These are phyloP conservation scores for Claviceps sorghi DNA, from an alignment of 2,329 filamentous ascomycete genomes.

Conservation along the genomic window DNA sequence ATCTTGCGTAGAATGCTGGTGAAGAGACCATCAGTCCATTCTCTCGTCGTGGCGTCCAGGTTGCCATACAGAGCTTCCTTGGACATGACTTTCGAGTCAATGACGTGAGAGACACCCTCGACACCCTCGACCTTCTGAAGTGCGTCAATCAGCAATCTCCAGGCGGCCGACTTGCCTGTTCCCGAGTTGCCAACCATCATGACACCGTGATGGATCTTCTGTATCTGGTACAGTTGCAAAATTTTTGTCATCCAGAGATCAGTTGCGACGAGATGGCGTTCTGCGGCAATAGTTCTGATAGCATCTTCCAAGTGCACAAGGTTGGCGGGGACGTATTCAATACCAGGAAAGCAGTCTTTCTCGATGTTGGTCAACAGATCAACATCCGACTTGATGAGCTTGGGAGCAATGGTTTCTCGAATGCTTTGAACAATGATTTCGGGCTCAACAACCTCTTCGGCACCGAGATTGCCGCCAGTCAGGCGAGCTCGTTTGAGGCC, in stretches of 20 bases:
- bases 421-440: slow-evolving; percentile 98
- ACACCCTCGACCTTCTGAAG: slow-evolving; percentile 80
- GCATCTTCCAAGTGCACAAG: slow-evolving; percentile 65
- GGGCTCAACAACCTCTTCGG: slow-evolving; percentile 68
- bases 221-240: slow-evolving; percentile 93
- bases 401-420: slow-evolving; percentile 94
- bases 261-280: slow-evolving; percentile 76
- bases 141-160: slow-evolving; percentile 83
- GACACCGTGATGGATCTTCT: slow-evolving; percentile 94
- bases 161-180: slow-evolving; percentile 91
- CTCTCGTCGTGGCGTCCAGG: slow-evolving; percentile 87
- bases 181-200: slow-evolving; percentile 99
- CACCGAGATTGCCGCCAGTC: slow-evolving; percentile 39
- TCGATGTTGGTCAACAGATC: slow-evolving; percentile 79
- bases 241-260: slow-evolving; percentile 97
- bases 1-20: slow-evolving; percentile 97
- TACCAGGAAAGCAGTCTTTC: slow-evolving; percentile 72
- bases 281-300: slow-evolving; percentile 67
- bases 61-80: slow-evolving; percentile 96
- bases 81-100: slow-evolving; percentile 99
- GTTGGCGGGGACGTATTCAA: slow-evolving; percentile 83
- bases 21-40: slow-evolving; percentile 98
- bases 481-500: slow-evolving; percentile 81
- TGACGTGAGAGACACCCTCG: slow-evolving; percentile 92
- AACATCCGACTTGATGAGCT: slow-evolving; percentile 85